phyloP scores from a whole-genome alignment of 2,329 filamentous ascomycete genomes.

The Macrophomina phaseolina region DNA sequence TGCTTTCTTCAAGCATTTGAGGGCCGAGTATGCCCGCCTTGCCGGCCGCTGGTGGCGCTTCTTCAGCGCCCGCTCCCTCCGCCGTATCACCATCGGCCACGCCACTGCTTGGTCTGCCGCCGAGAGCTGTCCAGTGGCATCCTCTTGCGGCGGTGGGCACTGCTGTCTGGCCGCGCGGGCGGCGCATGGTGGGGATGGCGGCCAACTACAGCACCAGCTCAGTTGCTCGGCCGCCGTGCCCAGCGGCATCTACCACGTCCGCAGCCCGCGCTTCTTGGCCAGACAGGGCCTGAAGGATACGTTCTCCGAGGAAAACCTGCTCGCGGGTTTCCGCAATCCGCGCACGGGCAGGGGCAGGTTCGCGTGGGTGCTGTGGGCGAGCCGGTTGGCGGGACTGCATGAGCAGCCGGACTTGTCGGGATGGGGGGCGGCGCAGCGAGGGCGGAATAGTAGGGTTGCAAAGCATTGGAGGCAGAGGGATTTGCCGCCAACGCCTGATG shows the following conservation, averaged over 20 bases:
- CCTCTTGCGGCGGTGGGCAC: constrained; percentile 1
- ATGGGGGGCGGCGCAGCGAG: not conserved
- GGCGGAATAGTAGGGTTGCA: not conserved
- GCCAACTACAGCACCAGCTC: not conserved
- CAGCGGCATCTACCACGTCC: constrained; percentile 16
- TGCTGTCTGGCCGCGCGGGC: constrained; percentile 14
- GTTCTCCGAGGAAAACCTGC: constrained; percentile 44
- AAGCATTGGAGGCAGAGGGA: not conserved
- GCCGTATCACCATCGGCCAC: constrained; percentile 24
- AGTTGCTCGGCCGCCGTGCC: constrained; percentile 7
- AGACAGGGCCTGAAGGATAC: constrained; percentile 39
- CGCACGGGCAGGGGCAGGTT: constrained; percentile 37
- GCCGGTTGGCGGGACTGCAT: constrained; percentile 37
- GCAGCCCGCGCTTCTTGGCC: constrained; percentile 36
- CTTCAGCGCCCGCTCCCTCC: constrained; percentile 26
- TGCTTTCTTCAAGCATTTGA: constrained; percentile 18
- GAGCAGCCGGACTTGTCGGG: constrained; percentile 1
- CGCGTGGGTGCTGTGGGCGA: constrained; percentile 48
- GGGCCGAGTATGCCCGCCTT: constrained; percentile 23
- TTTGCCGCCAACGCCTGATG: constrained; percentile 2
- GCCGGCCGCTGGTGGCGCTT: constrained; percentile 22
- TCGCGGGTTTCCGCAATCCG: constrained; percentile 39
- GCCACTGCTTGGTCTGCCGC: constrained; percentile 16
- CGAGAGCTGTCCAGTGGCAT: not conserved
- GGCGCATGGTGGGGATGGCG: not conserved